These are phyloP conservation scores for Colletotrichum kahawae DNA, from an alignment of 2,329 filamentous ascomycete genomes.

Conservation along the genomic window DNA sequence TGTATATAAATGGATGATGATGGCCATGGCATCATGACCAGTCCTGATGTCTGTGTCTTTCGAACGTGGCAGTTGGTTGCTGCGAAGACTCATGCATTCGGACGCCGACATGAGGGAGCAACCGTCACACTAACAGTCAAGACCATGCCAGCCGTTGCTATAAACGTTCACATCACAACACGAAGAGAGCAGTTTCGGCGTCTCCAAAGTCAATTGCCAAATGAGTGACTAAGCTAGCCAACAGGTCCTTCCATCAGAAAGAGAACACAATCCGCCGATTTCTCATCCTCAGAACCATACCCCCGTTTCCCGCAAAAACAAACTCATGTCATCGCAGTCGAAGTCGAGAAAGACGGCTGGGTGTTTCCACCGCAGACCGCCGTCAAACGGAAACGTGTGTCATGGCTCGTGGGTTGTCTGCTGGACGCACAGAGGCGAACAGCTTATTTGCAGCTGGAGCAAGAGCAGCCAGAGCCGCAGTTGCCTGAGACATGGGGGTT, in stretches of 20 bases:
- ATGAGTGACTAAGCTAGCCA: conserved; percentile 10
- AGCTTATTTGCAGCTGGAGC: conserved; percentile 16
- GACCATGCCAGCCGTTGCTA: too few relatives aligned
- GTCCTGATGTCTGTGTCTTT: accelerated
- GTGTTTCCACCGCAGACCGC: not conserved
- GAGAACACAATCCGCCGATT: not conserved
- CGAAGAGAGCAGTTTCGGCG: not conserved
- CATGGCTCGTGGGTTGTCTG: not conserved
- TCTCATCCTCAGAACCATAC: not conserved
- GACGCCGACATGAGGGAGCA: accelerated
- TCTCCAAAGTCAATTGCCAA: conserved; percentile 8
- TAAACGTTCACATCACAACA: not conserved
- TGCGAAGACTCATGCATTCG: not conserved
- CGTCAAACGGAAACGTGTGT: not conserved
- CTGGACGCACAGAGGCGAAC: not conserved
- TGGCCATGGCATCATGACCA: not conserved
- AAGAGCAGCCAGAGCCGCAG: conserved; percentile 25
- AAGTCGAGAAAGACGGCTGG: not conserved
- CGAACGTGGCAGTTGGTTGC: accelerated
- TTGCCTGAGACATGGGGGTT: conserved; percentile 17
- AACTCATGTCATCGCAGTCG: not conserved
- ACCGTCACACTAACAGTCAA: not conserved
- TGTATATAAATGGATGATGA: not conserved
- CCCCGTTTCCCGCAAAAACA: not conserved
- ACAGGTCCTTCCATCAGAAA: not conserved